Conservation (phyloP, 2,329 filamentous ascomycete genomes). For the Aspergillus ibericus region DNA sequence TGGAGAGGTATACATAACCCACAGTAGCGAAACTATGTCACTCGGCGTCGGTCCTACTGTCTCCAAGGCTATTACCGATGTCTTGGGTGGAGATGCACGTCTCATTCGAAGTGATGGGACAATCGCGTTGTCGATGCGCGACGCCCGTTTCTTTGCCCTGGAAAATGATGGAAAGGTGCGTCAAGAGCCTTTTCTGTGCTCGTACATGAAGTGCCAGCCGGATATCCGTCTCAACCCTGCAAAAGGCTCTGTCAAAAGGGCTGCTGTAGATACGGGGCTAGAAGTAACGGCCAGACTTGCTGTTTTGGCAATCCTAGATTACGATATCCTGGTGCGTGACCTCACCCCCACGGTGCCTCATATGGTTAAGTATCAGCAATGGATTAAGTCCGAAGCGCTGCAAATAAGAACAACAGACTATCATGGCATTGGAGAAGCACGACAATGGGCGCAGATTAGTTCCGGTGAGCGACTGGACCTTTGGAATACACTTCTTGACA, state of each 20-base stretch:
- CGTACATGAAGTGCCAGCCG: background rate
- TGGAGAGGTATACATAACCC: conserved; percentile 3
- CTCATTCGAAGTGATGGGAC: background rate
- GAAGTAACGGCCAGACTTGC: background rate
- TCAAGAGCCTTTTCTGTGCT: background rate
- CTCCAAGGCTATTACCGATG: background rate
- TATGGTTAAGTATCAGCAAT: background rate
- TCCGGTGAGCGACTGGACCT: background rate
- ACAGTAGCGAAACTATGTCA: background rate
- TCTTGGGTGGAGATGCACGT: background rate
- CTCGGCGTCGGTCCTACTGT: background rate
- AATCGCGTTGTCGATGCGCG: background rate
- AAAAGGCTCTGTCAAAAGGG: background rate
- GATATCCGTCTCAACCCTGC: background rate
- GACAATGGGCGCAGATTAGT: background rate
- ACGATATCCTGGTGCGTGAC: background rate
- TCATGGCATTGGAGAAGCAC: background rate
- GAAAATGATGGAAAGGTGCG: background rate
- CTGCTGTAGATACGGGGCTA: background rate
- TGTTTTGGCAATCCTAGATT: background rate
- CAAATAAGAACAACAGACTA: background rate
- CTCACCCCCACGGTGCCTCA: background rate
- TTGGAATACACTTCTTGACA: background rate
- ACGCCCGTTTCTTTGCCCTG: background rate
- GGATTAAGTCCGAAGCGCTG: background rate